A percentile compares a stretch with the other conserved stretches of the same genome.
Evolutionary conservation across 805 yeast species (phyloP).

Genomic region (Lachancea kluyveri): DNA sequence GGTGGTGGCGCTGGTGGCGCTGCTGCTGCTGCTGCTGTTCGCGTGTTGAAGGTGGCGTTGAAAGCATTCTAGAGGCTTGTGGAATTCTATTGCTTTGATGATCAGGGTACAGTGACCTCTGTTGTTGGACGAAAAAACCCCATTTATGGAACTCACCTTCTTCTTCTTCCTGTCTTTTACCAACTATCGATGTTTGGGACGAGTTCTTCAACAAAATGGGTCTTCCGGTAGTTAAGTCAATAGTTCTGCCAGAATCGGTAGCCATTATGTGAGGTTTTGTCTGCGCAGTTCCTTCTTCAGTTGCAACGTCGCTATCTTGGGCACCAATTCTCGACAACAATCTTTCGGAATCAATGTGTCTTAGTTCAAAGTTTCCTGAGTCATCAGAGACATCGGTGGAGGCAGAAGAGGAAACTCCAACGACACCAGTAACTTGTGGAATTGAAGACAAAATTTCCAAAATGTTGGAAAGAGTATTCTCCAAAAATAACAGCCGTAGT

Average conservation of each 20-base stretch:
- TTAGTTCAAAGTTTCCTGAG: slow-evolving; percentile 8
- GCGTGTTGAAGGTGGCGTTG: not conserved
- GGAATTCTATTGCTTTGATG: slow-evolving; percentile 5
- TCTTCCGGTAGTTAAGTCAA: slow-evolving; percentile 65
- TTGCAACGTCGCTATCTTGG: slow-evolving; percentile 2
- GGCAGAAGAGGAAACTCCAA: slow-evolving; percentile 8
- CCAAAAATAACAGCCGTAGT: slow-evolving; percentile 60
- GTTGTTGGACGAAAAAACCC: slow-evolving; percentile 74
- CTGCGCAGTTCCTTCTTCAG: slow-evolving; percentile 4
- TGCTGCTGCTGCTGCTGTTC: slow-evolving; percentile 3
- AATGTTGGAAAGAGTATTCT: slow-evolving; percentile 58
- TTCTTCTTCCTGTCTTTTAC: slow-evolving; percentile 80
- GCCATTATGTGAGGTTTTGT: slow-evolving; percentile 64
- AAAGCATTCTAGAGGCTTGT: not conserved
- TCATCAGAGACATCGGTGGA: slow-evolving; percentile 5
- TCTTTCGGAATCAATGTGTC: slow-evolving; percentile 18
- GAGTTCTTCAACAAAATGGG: slow-evolving; percentile 61
- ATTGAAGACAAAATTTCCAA: slow-evolving; percentile 31
- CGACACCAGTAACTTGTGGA: slow-evolving; percentile 19
- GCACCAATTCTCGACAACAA: too few species aligned
- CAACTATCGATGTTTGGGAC: slow-evolving; percentile 57
- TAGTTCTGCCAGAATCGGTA: slow-evolving; percentile 50
- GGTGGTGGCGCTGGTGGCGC: slow-evolving; percentile 4
- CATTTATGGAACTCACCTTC: slow-evolving; percentile 89
- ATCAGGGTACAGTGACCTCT: slow-evolving; percentile 34